Evolutionary conservation across 2,329 filamentous ascomycete species (phyloP), one percentile per base, ranked within the genome.

Genomic region (Aspergillus sp.): DNA sequence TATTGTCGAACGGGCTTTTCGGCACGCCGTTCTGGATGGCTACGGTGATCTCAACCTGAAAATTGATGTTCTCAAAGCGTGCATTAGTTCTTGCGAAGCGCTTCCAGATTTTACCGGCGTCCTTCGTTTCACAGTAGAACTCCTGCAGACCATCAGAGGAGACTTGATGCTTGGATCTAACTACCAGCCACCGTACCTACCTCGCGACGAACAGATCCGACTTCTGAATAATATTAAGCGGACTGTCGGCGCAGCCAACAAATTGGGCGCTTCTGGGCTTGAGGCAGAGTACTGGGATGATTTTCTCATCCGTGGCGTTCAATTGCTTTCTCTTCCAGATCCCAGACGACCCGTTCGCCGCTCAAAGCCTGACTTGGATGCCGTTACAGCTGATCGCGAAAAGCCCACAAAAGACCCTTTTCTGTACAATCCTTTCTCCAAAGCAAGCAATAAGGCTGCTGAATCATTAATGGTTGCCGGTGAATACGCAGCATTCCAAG

Each of bases 281-380:
- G 83, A 87, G 55, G 92, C 92, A 5, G 90, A 95, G 67, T 99
- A 97, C 72, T 99, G 95, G 95, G 95, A 99, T 73, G 92, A 96
- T 70, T 98, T 98, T 68, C 81, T 99, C 8, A 84, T 99, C 50
- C 88, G 95, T 53, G 87, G 87, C 64, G 81, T 96, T 67, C 85
- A 88, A 57, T 80, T 96, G 47, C 86, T 92, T 54, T 81, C 89
- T 23, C 75, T 86, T 39, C 80, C 87, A 8, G 77, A 81, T 44
- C 82, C 83, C 10, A 83, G 85, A 65, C 83, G 84, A 15, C 88
- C 91, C 0, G 84, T 91, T 54, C 83, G 88, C 5, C 90, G 92
- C 69, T 80, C 77, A 17, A 81, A 77, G 59, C 78, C 76, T 39
- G 83, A 86, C 61, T 71, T 86, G 41, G 78, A 81, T 49, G 73